Base-by-base conservation (phyloP, 2,329 filamentous ascomycete species). In the Lecanosticta acicola region DNA sequence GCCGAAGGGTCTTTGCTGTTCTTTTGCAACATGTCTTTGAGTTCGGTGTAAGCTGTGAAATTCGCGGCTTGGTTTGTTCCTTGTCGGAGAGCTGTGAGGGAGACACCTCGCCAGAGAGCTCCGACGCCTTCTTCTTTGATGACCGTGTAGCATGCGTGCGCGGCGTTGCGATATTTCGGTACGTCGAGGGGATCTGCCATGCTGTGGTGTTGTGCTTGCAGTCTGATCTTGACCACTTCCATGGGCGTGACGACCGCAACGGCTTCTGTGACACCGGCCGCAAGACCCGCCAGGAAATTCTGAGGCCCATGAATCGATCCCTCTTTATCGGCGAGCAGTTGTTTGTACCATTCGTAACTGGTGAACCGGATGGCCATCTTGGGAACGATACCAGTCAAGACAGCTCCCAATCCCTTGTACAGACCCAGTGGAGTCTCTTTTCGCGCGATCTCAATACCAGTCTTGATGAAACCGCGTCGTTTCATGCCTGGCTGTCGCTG, bases 331-430 rank as follows among this genome's bases (percentile, higher is more conserved):
- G 87, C 82, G 18, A 96, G 75, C 51, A 85, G 51, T 65, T 88
- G 82, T 79, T 97, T 97, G 72, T 97, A 98, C 66, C 80, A 81
- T 69, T 97, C 93, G 70, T 97, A 98, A 45, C 87, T 94, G 39
- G 91, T 95, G 72, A 98, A 98, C 32, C 93, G 87, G 67, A 97
- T 98, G 51, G 93, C 93, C 93, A 98, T 98, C 72, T 98, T 98
- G 45, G 93, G 93, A 17, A 98, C 81, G 67, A 98, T 98, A 57
- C 93, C 93, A 18, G 90, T 96, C 48, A 97, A 69, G 34, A 98
- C 93, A 45, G 93, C 93, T 51, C 93, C 93, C n/a, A 98, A 80
- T 57, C 93, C 93, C 75, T 98, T 98, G 79, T 98, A 98, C 48
- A 98, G 74, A 54, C 86, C 93, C 29, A 98, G 74, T 1, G 89